These are phyloP conservation scores for Oenanthe sinensis DNA, from an alignment of 129 eudicot genomes.

Conservation along the genomic window DNA sequence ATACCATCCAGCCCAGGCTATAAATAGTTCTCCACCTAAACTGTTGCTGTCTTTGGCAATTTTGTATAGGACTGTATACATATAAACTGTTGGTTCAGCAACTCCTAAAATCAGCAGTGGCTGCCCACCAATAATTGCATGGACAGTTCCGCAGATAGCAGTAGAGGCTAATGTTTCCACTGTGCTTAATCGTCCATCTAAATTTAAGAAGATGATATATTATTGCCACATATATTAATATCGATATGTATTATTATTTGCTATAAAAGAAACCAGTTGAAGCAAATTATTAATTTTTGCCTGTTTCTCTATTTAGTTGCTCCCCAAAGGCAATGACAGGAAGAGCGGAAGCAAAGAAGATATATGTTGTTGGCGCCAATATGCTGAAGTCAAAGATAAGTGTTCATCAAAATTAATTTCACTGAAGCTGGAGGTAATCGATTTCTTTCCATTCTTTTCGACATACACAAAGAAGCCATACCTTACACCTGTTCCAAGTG, in stretches of 20 bases:
- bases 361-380: conserved; percentile 86
- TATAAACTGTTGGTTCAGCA: conserved; percentile 86
- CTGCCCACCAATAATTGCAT: conserved; percentile 80
- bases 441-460: background rate
- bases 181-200: conserved; percentile 78
- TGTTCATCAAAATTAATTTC: conserved; percentile 4
- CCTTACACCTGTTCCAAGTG: conserved; percentile 63
- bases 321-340: conserved; percentile 97
- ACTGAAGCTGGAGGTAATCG: background rate
- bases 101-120: conserved; percentile 87
- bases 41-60: conserved; percentile 49
- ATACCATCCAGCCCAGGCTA: conserved; percentile 95
- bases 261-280: background rate
- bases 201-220: conserved; percentile 4
- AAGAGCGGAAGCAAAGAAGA: conserved; percentile 91
- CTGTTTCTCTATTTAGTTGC: conserved; percentile 83
- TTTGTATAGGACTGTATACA: conserved; percentile 63
- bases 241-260: background rate
- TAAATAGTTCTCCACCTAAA: conserved; percentile 52
- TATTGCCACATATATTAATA: background rate
- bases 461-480: conserved; percentile 13
- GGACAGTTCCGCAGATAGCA: conserved; percentile 83
- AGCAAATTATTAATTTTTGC: conserved; percentile 18
- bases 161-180: conserved; percentile 78
- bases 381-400: conserved; percentile 31